Base-by-base conservation (phyloP, 106 monocot genomes). In the Acorus calamus region DNA sequence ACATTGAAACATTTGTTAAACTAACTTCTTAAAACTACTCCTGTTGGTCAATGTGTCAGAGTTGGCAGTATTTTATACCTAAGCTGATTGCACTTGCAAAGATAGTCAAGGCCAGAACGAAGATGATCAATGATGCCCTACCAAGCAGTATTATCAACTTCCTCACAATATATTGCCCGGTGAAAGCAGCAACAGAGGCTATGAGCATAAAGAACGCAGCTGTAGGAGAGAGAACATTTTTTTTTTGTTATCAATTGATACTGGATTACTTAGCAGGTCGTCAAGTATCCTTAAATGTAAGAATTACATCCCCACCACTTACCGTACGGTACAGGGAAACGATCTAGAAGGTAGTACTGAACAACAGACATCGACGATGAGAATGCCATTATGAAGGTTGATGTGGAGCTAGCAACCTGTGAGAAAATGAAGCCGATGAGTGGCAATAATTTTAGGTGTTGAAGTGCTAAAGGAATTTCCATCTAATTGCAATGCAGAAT, bases 181-280 rank as follows among this genome's bases (percentile, higher is more conserved):
- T 81, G 66, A 81, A 85, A 42, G 85, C 85, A n/a, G 85, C 85
- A n/a, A 85, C 68, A 0, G 81, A 81, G 42, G 85, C 85, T 43
- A 85, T 60, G 66, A 73, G 57, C 3, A 81, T 69, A 62, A 85
- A 81, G 55, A 72, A 85, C 63, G 60, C 12, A 69, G 78, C 85
- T 85, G 71, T 60, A 80, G 8, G 3, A 64, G 11, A 67, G 28
- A 10, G 45, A 50, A 14, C 3, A 67, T 11, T 4, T 42, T 50
- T 61, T 60, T 42, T 42, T 48, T 8, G 7, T 42, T 28, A 28
- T 28, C 28, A 28, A 28, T 28, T 56, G 3, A 13, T 13, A 11
- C 43, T 11, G 66, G 66, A 42, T 55, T n/a, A n/a, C n/a, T n/a
- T 52, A 55, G 42, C 1, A 28, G 28, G 28, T 7, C 49, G 6